phyloP scores from a whole-genome alignment of 176 grass and related monocot genomes.

The Oryza meridionalis region DNA sequence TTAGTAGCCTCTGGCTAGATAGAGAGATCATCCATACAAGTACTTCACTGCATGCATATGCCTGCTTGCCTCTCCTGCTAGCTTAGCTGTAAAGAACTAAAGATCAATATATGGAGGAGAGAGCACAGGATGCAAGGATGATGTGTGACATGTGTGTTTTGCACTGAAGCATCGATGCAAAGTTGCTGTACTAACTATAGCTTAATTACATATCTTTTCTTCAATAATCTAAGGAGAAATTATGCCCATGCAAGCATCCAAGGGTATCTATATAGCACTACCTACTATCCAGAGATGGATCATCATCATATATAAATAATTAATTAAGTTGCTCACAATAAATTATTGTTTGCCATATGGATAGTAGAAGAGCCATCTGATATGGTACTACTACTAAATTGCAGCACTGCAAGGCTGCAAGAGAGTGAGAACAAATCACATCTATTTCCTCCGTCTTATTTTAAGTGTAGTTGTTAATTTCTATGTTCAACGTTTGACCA shows the following conservation, averaged over 20 bases:
- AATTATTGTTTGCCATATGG: conserved; percentile 9
- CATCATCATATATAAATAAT: no score
- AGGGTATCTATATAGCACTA: not conserved
- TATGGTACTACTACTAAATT: not conserved
- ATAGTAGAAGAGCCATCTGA: conserved; percentile 1
- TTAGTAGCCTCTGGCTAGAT: conserved; percentile 26
- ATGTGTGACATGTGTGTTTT: conserved; percentile 34
- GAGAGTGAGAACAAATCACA: not conserved
- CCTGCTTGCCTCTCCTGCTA: conserved; percentile 14
- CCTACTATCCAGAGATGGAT: not conserved
- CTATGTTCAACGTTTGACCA: no score
- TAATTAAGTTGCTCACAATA: not conserved
- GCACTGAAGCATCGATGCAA: conserved; percentile 17
- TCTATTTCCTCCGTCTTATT: no score
- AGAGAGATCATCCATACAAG: conserved; percentile 21
- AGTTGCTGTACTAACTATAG: not conserved
- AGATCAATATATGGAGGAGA: conserved; percentile 19
- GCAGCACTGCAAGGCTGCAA: not conserved
- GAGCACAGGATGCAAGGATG: conserved; percentile 10
- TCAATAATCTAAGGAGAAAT: conserved; percentile 21
- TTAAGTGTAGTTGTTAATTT: no score
- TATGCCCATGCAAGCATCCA: conserved; percentile 8
- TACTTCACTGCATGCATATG: conserved; percentile 34
- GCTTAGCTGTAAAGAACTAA: conserved; percentile 47
- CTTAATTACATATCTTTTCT: conserved; percentile 4